phyloP scores from a whole-genome alignment of 805 yeast species.

The Teunomyces pallodes region DNA sequence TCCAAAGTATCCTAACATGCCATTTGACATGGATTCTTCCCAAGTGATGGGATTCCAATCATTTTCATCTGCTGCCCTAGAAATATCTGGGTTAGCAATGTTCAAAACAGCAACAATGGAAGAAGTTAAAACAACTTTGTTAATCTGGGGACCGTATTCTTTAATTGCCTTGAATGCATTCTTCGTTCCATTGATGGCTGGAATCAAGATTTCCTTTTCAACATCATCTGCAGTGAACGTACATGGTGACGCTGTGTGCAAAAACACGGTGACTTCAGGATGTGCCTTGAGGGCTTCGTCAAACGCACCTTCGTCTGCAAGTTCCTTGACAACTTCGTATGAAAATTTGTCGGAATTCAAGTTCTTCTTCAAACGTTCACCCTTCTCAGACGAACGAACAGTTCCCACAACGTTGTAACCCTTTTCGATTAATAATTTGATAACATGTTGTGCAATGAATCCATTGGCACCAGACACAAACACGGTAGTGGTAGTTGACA shows the following conservation, averaged over 20 bases:
- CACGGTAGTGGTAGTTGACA: constrained; percentile 12
- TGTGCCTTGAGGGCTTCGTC: constrained; percentile 42
- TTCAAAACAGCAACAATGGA: constrained; percentile 17
- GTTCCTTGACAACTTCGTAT: constrained; percentile 32
- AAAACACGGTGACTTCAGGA: constrained; percentile 38
- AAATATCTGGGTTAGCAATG: constrained; percentile 28
- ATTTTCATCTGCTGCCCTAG: constrained; percentile 41
- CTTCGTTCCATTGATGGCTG: constrained; percentile 30
- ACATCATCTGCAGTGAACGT: constrained; percentile 13
- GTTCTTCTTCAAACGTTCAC: constrained; percentile 12
- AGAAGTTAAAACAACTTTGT: constrained; percentile 22
- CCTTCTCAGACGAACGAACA: constrained; percentile 38
- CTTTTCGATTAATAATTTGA: constrained; percentile 36
- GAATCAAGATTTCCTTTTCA: constrained; percentile 20
- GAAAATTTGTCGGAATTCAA: constrained; percentile 14
- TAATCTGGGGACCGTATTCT: constrained; percentile 13
- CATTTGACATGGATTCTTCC: constrained; percentile 43
- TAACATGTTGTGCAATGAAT: constrained; percentile 47
- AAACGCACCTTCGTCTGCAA: constrained; percentile 38
- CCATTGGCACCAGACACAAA: constrained; percentile 54
- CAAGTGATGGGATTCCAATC: constrained; percentile 54
- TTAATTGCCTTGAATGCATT: constrained; percentile 18
- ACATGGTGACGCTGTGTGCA: constrained; percentile 52
- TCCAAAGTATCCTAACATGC: constrained; percentile 48
- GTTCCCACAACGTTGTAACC: constrained; percentile 50